Evolutionary conservation across 2,329 filamentous ascomycete species (phyloP).

Genomic region (Fusarium papillatum): DNA sequence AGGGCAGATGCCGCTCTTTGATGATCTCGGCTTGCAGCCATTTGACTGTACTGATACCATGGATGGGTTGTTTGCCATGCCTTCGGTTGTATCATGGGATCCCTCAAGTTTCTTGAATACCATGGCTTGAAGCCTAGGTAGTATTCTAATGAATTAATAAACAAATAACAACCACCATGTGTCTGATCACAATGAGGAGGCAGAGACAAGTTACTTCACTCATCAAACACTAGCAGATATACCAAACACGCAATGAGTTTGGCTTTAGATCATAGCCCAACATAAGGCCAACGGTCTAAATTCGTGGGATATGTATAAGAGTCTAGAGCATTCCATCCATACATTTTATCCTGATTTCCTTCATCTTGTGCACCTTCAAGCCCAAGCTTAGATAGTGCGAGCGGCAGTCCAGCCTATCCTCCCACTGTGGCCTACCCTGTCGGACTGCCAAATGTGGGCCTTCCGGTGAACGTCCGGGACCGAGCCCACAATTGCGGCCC

Average conservation of each 20-base stretch:
- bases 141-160: background rate
- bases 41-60: conserved; percentile 20
- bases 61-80: conserved; percentile 18
- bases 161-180: background rate
- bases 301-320: background rate
- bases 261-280: background rate
- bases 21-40: conserved; percentile 21
- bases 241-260: background rate
- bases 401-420: background rate
- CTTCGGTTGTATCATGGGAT: conserved; percentile 16
- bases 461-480: conserved; percentile 5
- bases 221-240: background rate
- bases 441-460: conserved; percentile 16
- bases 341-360: background rate
- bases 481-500: conserved; percentile 36
- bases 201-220: background rate
- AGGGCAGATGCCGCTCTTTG: conserved; percentile 6
- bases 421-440: background rate
- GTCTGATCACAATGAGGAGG: background rate
- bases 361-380: background rate
- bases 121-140: background rate
- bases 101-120: conserved; percentile 11
- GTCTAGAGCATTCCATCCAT: background rate
- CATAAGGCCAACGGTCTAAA: too few relatives aligned
- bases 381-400: background rate